Conservation (phyloP, 2,329 filamentous ascomycete genomes). For the Boeremia lycopersici region DNA sequence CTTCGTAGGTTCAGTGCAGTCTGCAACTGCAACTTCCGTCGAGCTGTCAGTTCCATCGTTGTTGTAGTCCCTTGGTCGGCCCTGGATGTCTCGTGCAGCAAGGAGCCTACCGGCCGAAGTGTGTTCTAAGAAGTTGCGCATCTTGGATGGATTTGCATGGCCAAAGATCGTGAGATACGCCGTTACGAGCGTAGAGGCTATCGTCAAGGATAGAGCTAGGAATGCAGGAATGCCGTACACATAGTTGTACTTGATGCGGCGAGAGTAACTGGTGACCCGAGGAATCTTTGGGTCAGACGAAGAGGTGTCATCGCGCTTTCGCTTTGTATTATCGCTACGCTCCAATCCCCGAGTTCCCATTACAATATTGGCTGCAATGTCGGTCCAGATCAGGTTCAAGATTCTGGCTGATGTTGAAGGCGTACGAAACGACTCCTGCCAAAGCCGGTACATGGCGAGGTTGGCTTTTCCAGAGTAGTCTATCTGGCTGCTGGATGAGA, state of each 20-base stretch:
- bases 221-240: background rate
- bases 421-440: conserved; percentile 46
- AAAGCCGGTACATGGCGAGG: conserved; percentile 51
- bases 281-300: background rate
- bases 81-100: background rate
- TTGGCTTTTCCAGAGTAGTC: conserved; percentile 48
- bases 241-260: background rate
- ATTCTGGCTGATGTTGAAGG: conserved; percentile 42
- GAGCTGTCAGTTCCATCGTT: background rate
- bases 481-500: background rate
- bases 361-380: conserved; percentile 52
- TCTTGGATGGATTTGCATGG: background rate
- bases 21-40: background rate
- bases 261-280: background rate
- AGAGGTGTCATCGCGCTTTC: conserved; percentile 9
- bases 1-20: background rate
- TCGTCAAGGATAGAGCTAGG: background rate
- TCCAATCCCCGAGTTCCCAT: conserved; percentile 46
- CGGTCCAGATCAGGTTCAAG: conserved; percentile 55
- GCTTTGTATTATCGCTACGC: conserved; percentile 39
- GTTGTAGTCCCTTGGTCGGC: background rate
- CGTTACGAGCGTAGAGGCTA: background rate
- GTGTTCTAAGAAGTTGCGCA: background rate
- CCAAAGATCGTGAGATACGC: background rate
- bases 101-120: background rate